Evolutionary conservation across 1,139 yeast genomes (phyloP).

Genomic region (Geotrichum macrosporum): DNA sequence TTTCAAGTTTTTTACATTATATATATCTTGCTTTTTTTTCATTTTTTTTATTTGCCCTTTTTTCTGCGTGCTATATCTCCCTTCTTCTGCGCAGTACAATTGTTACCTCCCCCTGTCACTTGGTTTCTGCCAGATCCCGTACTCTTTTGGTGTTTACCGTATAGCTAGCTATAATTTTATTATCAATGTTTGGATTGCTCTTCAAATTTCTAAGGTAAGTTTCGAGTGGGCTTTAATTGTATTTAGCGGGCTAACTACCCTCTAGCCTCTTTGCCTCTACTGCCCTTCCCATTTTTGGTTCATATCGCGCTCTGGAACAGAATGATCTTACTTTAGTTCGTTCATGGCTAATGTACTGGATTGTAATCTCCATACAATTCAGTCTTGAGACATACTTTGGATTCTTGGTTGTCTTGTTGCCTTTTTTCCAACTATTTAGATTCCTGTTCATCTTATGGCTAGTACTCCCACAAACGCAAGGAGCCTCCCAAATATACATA

Average conservation of each 20-base stretch:
- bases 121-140: too few relatives aligned
- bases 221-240: neutral
- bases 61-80: too few relatives aligned
- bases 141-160: neutral
- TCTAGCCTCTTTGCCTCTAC: constrained; percentile 40
- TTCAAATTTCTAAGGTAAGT: constrained; percentile 26
- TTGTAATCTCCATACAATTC: constrained; percentile 45
- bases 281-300: constrained; percentile 54
- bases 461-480: constrained; percentile 47
- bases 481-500: constrained; percentile 38
- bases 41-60: too few relatives aligned
- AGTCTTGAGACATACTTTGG: constrained; percentile 44
- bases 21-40: too few relatives aligned
- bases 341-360: constrained; percentile 64
- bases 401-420: constrained; percentile 43
- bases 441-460: constrained; percentile 49
- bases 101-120: too few relatives aligned
- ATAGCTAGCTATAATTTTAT: neutral
- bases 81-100: too few relatives aligned
- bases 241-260: neutral
- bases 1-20: too few relatives aligned
- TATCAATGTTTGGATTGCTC: constrained; percentile 26
- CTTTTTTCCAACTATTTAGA: constrained; percentile 47
- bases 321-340: constrained; percentile 47
- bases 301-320: constrained; percentile 51